These are phyloP conservation scores for Aureobasidium mangrovei DNA, from an alignment of 2,329 filamentous ascomycete species.

Conservation along the genomic window DNA sequence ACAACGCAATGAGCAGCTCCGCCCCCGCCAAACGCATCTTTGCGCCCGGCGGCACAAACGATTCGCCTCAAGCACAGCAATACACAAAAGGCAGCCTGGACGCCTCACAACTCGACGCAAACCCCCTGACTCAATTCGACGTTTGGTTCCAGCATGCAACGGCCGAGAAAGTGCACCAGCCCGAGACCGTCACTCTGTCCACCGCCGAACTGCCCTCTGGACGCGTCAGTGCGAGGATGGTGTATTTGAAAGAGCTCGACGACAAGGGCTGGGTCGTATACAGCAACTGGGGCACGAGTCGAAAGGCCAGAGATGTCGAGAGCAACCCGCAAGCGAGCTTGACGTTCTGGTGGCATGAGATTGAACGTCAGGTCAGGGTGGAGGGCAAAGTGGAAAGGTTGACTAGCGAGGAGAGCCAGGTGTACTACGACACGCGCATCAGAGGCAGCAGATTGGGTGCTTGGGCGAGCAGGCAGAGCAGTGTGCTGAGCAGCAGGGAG, in stretches of 20 bases:
- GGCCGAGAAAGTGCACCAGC: slow-evolving; percentile 54
- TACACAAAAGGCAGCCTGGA: slow-evolving; percentile 61
- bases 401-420: slow-evolving; percentile 59
- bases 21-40: slow-evolving; percentile 38
- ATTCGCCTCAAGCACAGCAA: slow-evolving; percentile 61
- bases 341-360: slow-evolving; percentile 80
- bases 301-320: slow-evolving; percentile 58
- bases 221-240: slow-evolving; percentile 71
- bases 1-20: neutral
- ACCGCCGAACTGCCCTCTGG: slow-evolving; percentile 79
- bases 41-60: slow-evolving; percentile 53
- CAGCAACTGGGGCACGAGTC: slow-evolving; percentile 77
- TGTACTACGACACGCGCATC: slow-evolving; percentile 57
- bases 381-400: slow-evolving; percentile 68
- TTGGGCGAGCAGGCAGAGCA: slow-evolving; percentile 87
- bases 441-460: slow-evolving; percentile 78
- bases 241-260: slow-evolving; percentile 96
- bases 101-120: slow-evolving; percentile 49
- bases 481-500: slow-evolving; percentile 60
- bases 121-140: slow-evolving; percentile 79
- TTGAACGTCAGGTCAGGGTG: slow-evolving; percentile 85
- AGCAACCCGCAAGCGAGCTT: slow-evolving; percentile 71
- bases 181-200: slow-evolving; percentile 80
- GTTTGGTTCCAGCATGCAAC: slow-evolving; percentile 76
- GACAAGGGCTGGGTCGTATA: slow-evolving; percentile 78